Evolutionary conservation across 352 stramenopile genomes (phyloP), one percentile per base, ranked within the genome.

Genomic region (Globisporangium acanthophoron): DNA sequence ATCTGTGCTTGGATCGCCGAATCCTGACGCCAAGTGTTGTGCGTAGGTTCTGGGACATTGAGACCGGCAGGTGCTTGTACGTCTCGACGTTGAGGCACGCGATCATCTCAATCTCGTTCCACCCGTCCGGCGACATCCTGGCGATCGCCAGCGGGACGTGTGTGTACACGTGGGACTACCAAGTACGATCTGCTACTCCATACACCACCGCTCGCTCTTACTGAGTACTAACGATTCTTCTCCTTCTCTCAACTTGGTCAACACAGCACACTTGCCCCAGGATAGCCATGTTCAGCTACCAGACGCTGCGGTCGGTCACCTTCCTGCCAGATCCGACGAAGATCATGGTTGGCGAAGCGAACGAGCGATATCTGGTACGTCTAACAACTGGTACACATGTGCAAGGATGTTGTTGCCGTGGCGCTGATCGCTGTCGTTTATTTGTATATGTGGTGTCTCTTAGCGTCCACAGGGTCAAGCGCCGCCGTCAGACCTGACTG

Each of bases 51-150:
- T 94, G 85, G 85, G 85, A 94, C 62, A 92, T 94, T 66, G 81
- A 92, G 39, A 88, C 86, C 5, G 90, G 89, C 9, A 75, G 82
- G 11, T 98, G 94, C 74, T 66, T 98, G n/a, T 92, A 97, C 57
- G 92, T 97, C 65, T 94, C 96, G 44, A 95, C 85, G 27, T 67
- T 99, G 40, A 80, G 96, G 52, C 83, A 93, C 63, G 93, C 96
- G 20, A 98, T 99, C 65, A 99, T 99, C 55, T 98, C 90, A 11
- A 85, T 99, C 55, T 97, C 86, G 35, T 99, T 99, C 67, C 96
- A 99, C 66, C 96, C 96, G 12, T 87, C 82, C 3, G 95, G 94
- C 18, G 80, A 96, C 46, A 87, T 98, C 52, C 73, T 99, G 27
- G 96, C 94, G 7, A 96, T 99, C 65, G 95, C 96, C 0, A 98